A percentile compares a stretch with the other conserved stretches of the same genome.
Conservation (phyloP, 2,329 filamentous ascomycete species). For the Aspergillus hiratsukae region DNA sequence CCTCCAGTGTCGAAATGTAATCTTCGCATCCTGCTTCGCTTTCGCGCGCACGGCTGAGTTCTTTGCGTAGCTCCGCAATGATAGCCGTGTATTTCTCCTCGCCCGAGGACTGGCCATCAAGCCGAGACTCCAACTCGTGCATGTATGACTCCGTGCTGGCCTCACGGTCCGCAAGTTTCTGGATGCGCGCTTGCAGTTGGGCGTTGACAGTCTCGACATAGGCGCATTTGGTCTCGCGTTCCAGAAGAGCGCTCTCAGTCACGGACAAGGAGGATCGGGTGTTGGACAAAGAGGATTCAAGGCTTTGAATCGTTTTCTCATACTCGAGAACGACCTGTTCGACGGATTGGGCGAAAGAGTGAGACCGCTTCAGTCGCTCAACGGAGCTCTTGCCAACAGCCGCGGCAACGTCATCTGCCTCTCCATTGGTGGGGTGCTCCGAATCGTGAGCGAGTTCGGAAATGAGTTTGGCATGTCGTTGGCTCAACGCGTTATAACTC, state of each 20-base stretch:
- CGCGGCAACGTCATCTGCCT: slow-evolving; percentile 45
- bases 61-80: slow-evolving; percentile 82
- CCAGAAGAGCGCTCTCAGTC: slow-evolving; percentile 80
- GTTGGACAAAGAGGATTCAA: slow-evolving; percentile 86
- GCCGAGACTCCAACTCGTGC: slow-evolving; percentile 81
- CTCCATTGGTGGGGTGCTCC: slow-evolving; percentile 48
- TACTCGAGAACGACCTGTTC: slow-evolving; percentile 96
- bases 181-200: slow-evolving; percentile 83
- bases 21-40: slow-evolving; percentile 89
- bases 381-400: slow-evolving; percentile 71
- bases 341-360: slow-evolving; percentile 91
- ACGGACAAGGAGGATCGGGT: slow-evolving; percentile 77
- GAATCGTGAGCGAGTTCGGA: slow-evolving; percentile 85
- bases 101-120: slow-evolving; percentile 84
- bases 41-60: slow-evolving; percentile 80
- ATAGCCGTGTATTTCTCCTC: slow-evolving; percentile 89
- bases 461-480: slow-evolving; percentile 92
- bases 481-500: slow-evolving; percentile 85
- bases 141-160: slow-evolving; percentile 88
- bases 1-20: slow-evolving; percentile 94
- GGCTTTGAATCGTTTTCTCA: slow-evolving; percentile 92
- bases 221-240: slow-evolving; percentile 89
- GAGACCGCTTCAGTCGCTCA: slow-evolving; percentile 87
- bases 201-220: slow-evolving; percentile 89
- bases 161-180: slow-evolving; percentile 89